Evolutionary conservation across 2,329 filamentous ascomycete genomes (phyloP).

Genomic region (Pyricularia pennisetigena): DNA sequence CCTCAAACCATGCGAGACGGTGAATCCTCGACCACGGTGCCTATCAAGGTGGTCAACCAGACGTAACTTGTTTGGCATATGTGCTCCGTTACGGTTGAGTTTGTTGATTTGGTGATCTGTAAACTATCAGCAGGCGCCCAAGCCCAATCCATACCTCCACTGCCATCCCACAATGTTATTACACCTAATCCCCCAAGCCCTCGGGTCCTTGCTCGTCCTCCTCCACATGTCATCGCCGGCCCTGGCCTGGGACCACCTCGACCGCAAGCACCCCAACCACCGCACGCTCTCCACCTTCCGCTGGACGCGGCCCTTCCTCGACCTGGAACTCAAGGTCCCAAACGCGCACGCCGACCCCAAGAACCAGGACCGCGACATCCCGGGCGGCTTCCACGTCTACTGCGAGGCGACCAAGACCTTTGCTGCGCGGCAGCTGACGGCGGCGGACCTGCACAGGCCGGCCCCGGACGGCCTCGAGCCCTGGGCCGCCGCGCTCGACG

Average conservation of each 20-base stretch:
- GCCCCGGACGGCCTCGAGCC: background rate
- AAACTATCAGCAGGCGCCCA: background rate
- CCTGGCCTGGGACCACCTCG: slow-evolving; percentile 5
- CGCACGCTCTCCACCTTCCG: slow-evolving; percentile 3
- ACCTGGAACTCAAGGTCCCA: background rate
- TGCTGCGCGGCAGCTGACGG: slow-evolving; percentile 4
- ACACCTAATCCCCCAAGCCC: background rate
- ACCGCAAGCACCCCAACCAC: slow-evolving; percentile 2
- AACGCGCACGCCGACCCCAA: background rate
- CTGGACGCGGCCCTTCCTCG: slow-evolving; percentile 5
- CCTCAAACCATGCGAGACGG: background rate
- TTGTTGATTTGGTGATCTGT: background rate
- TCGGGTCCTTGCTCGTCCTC: background rate
- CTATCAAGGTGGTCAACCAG: background rate
- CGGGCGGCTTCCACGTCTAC: slow-evolving; percentile 5
- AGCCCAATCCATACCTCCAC: background rate
- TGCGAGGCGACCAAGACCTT: slow-evolving; percentile 4
- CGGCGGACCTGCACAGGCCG: slow-evolving; percentile 4
- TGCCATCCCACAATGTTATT: background rate
- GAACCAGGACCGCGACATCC: slow-evolving; percentile 1
- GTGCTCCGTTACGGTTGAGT: background rate
- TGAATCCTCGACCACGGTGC: background rate
- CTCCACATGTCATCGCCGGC: background rate
- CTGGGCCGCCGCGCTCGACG: slow-evolving; percentile 3
- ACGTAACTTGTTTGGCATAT: background rate